phyloP scores from a whole-genome alignment of 2,329 filamentous ascomycete species.

The Plectosphaerella cucumerina region DNA sequence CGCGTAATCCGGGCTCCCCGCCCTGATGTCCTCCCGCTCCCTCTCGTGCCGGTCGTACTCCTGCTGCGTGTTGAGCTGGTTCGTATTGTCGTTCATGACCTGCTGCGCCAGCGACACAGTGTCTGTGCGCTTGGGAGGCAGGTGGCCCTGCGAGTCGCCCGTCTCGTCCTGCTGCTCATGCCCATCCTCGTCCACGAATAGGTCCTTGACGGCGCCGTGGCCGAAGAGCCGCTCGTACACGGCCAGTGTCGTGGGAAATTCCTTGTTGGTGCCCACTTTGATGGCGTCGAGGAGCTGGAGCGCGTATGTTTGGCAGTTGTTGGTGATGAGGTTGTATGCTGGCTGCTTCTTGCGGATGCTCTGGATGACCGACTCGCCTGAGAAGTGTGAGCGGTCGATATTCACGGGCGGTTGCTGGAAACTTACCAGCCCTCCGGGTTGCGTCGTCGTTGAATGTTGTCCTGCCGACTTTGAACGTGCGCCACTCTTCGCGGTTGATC shows the following conservation, averaged over 20 bases:
- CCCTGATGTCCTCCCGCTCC: constrained; percentile 6
- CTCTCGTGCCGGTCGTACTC: constrained; percentile 16
- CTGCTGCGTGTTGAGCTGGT: constrained; percentile 40
- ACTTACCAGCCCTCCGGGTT: constrained; percentile 40
- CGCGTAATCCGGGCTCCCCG: background rate
- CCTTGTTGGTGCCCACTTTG: constrained; percentile 41
- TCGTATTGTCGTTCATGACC: constrained; percentile 51
- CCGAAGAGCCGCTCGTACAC: constrained; percentile 49
- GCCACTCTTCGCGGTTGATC: constrained; percentile 42
- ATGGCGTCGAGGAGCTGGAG: constrained; percentile 49
- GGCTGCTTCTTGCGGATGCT: constrained; percentile 43
- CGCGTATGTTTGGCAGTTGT: constrained; percentile 58
- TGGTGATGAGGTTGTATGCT: constrained; percentile 54
- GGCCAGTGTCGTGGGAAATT: constrained; percentile 50
- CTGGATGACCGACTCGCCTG: constrained; percentile 49
- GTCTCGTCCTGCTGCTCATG: constrained; percentile 12
- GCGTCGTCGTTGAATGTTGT: constrained; percentile 53
- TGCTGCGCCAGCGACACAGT: constrained; percentile 45
- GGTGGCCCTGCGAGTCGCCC: background rate
- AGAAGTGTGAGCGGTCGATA: background rate
- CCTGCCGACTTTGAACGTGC: constrained; percentile 45
- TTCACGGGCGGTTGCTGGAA: background rate
- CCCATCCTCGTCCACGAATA: constrained; percentile 36
- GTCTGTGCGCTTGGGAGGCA: constrained; percentile 20
- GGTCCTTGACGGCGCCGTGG: constrained; percentile 43